Percentiles rank a stretch among this genome's conserved stretches.
phyloP scores from a whole-genome alignment of 495 filamentous ascomycete genomes.

The Penicillium roqueforti region DNA sequence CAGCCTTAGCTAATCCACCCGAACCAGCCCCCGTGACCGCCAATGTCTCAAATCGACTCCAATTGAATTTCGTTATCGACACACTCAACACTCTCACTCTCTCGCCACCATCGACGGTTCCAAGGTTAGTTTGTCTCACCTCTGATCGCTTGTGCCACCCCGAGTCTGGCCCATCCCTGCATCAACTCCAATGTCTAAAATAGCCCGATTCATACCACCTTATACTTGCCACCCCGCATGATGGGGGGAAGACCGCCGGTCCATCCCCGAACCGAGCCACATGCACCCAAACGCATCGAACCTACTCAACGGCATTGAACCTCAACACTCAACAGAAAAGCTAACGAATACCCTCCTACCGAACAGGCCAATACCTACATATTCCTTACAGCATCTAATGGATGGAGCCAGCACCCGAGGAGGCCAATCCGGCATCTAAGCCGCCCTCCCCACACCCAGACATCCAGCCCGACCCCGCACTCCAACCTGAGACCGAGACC shows the following conservation, averaged over 20 bases:
- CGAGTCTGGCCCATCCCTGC: neutral
- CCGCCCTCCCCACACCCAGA: conserved; percentile 19
- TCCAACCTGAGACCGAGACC: conserved; percentile 1
- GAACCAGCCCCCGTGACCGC: neutral
- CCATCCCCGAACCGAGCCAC: neutral
- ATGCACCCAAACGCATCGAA: neutral
- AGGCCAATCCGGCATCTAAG: conserved; percentile 32
- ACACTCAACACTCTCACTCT: neutral
- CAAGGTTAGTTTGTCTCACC: conserved; percentile 2
- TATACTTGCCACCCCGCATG: conserved; percentile 6
- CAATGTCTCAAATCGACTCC: neutral
- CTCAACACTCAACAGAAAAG: neutral
- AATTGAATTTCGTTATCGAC: neutral
- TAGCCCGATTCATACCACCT: neutral
- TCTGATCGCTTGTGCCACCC: neutral
- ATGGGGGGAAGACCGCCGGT: neutral
- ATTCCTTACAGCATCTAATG: conserved; percentile 33
- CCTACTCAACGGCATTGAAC: too few species aligned
- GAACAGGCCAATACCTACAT: neutral
- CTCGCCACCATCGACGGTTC: neutral
- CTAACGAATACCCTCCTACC: neutral
- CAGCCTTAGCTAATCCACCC: neutral
- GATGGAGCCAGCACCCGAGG: conserved; percentile 49
- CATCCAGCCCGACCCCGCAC: conserved; percentile 4
- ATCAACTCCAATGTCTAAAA: neutral